These are phyloP conservation scores for Backusella morwellensis DNA, from an alignment of 192 early-diverging fungal genomes.

Conservation along the genomic window DNA sequence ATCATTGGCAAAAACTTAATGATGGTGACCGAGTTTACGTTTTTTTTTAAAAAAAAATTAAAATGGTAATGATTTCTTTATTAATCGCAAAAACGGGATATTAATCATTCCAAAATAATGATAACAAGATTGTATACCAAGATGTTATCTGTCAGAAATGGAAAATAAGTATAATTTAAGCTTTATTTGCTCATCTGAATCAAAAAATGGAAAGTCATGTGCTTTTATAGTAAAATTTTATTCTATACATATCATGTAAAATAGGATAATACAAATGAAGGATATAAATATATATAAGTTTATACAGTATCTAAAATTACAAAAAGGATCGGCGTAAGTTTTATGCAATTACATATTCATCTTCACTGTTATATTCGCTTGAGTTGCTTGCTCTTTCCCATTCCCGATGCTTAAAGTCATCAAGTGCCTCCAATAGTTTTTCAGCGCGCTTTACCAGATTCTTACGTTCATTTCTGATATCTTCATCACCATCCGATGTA, in stretches of 20 bases:
- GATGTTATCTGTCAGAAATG: background rate
- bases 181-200: background rate
- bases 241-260: background rate
- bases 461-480: constrained; percentile 18
- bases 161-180: background rate
- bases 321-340: background rate
- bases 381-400: constrained; percentile 27
- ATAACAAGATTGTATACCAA: background rate
- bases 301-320: background rate
- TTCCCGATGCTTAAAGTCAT: constrained; percentile 32
- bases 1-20: no score
- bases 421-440: constrained; percentile 21
- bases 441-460: constrained; percentile 24
- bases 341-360: background rate
- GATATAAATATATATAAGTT: background rate
- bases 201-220: background rate
- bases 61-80: background rate
- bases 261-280: background rate
- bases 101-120: background rate
- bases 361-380: constrained; percentile 4
- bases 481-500: constrained; percentile 21
- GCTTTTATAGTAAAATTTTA: background rate
- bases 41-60: background rate
- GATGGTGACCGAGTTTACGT: background rate
- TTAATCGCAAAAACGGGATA: background rate